Evolutionary conservation across 371 early-diverging fungal species (phyloP), one percentile per base, ranked within the genome.

Genomic region (Mucor velutinosus): DNA sequence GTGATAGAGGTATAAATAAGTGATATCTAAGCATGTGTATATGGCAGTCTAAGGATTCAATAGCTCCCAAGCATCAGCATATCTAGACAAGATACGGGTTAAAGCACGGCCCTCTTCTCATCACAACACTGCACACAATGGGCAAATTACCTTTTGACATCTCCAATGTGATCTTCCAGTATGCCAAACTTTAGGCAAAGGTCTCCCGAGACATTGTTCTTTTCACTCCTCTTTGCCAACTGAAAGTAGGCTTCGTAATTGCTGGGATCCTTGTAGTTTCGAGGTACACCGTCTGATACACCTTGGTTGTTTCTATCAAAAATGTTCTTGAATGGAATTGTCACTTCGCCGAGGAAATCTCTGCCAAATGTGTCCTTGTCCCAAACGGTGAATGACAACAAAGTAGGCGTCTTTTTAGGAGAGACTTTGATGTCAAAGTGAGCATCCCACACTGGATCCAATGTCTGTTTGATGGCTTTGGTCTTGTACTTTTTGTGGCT

Each of bases 361-460:
- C 79, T 65, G 3, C 86, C 83, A 72, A 87, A 84, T 12, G 83
- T 79, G 75, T 89, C 87, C 64, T 84, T 87, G 68, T 86, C 87
- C 89, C 89, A 88, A 23, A 90, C 84, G 23, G 82, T 85, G 23
- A 88, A 71, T 19, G 76, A 72, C 33, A 87, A 69, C 8, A 76
- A 61, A 7, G 75, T 72, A 1, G 87, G 86, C 17, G 78, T 65
- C 21, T 81, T 81, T 51, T 75, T 73, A 15, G 78, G 70, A 14
- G 83, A 72, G 25, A 90, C 49, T 21, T 75, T 76, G 72, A 92
- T 84, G 35, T 90, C 90, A 71, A 92, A 92, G 57, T 84, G 74
- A 11, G 79, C 85, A 61, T 93, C 84, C 94, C 95, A 95, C 23
- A 80, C 84, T 1, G 95, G 95, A 63, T 89, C 85, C 49, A 95